Evolutionary conservation across 495 filamentous ascomycete genomes (phyloP), one percentile per base, ranked within the genome.

Genomic region (Hapsidospora chrysogenum): DNA sequence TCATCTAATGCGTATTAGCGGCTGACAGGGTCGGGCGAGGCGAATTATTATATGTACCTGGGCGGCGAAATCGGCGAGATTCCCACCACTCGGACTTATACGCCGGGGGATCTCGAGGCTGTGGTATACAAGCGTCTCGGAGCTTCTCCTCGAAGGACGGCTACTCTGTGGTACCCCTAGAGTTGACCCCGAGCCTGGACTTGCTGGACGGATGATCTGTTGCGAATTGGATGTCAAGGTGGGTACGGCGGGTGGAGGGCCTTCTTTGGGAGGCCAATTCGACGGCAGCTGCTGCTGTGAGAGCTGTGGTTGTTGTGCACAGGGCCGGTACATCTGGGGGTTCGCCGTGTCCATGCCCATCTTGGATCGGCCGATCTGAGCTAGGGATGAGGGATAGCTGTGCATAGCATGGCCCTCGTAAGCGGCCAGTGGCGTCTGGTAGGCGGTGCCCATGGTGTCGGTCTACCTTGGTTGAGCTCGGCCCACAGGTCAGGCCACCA

Each of bases 51-150:
- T 32, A 50, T 67, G 43, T 57, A 85, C 80, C 66, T 81, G 72
- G 21, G 83, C 80, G 28, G 82, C 80, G 51, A 92, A 86, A 42
- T 87, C 80, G 2, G 80, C 68, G 46, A 92, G 46, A 48, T 63
- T 84, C 3, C 78, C 78, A 29, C 78, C 77, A 43, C 64, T 74
- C 9, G 73, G 55, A 40, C 76, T 85, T 43, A 92, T 85, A 14
- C 80, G 72, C 13, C 63, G 45, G 4, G 84, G 84, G 14, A 89
- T 73, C 39, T 74, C 67, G 22, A 85, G 57, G 49, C 72, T 78
- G 19, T 78, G 70, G 17, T 57, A 54, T 3, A 70, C 69, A 43
- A 72, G 58, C 15, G 58, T 64, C 25, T 52, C 41, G 26, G 54
- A 44, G 31, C 61, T 61, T 29, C 49, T 53, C 27, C 45, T 39